Percentiles rank a stretch among this genome's conserved stretches.
Conservation (phyloP, 768 basidiomycete genomes). For the Amanita phalloides region DNA sequence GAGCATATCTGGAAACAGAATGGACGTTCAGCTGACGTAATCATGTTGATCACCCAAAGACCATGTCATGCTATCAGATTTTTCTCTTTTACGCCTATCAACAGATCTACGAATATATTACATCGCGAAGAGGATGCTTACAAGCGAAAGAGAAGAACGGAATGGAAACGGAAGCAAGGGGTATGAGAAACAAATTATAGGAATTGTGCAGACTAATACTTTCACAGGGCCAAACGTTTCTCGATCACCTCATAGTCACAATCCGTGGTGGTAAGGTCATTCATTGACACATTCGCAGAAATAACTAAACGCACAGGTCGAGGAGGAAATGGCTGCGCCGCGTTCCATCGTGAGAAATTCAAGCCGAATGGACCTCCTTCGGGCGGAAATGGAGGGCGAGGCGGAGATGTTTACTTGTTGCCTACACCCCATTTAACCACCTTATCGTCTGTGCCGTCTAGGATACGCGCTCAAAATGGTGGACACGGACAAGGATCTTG, state of each 20-base stretch:
- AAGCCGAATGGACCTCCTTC: constrained; percentile 81
- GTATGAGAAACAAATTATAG: constrained; percentile 25
- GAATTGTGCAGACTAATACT: constrained; percentile 6
- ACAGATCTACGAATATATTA: background rate
- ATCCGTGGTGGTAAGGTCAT: constrained; percentile 54
- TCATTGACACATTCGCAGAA: background rate
- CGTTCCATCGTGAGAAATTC: constrained; percentile 88
- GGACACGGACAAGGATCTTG: constrained; percentile 74
- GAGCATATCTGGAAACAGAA: too few relatives aligned
- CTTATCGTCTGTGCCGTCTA: constrained; percentile 60
- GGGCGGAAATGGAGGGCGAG: constrained; percentile 86
- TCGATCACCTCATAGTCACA: constrained; percentile 75
- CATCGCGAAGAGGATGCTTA: constrained; percentile 25
- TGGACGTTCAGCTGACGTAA: background rate
- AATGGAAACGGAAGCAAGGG: constrained; percentile 67
- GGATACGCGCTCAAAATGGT: constrained; percentile 59
- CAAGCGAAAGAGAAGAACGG: constrained; percentile 45
- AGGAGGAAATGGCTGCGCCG: constrained; percentile 87
- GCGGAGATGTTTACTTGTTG: constrained; percentile 78
- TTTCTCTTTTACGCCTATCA: background rate
- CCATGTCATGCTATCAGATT: background rate
- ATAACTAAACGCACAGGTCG: constrained; percentile 37
- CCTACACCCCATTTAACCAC: constrained; percentile 73
- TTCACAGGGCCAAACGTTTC: constrained; percentile 63
- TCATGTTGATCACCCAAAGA: background rate